phyloP scores from a whole-genome alignment of 176 grass and related monocot species.

The Oryza meyeriana region DNA sequence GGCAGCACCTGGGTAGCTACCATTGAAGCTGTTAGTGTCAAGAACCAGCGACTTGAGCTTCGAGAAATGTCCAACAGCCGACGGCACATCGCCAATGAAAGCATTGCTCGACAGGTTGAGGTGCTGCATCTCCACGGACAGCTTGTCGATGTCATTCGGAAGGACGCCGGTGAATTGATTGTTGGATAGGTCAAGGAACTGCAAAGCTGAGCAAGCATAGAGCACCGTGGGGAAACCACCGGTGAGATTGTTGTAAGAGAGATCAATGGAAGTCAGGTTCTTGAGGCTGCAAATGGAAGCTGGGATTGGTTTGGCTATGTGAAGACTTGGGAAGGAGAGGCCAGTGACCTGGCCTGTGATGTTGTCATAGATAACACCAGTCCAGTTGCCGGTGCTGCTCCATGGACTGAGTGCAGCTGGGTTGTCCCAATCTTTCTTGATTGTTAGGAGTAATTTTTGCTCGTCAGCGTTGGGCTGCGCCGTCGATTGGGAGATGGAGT shows the following conservation, averaged over 20 bases:
- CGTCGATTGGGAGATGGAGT: not conserved
- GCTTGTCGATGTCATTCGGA: conserved; percentile 19
- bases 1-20: conserved; percentile 31
- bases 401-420: conserved; percentile 37
- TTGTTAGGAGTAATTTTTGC: not conserved
- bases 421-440: conserved; percentile 45
- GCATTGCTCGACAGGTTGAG: conserved; percentile 39
- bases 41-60: conserved; percentile 25
- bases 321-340: not conserved
- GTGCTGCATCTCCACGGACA: conserved; percentile 36
- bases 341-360: not conserved
- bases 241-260: conserved; percentile 44
- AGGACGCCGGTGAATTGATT: conserved; percentile 41
- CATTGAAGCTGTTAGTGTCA: conserved; percentile 42
- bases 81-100: conserved; percentile 44
- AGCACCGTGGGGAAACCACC: conserved; percentile 31
- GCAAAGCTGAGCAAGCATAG: conserved; percentile 41
- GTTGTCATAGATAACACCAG: conserved; percentile 11
- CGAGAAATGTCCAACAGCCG: not conserved
- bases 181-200: conserved; percentile 42
- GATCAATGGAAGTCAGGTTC: conserved; percentile 24
- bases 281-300: conserved; percentile 41
- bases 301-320: conserved; percentile 24
- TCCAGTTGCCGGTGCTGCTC: conserved; percentile 38
- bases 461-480: not conserved